These are phyloP conservation scores for Eimeria maxima DNA, from an alignment of 169 alveolate genomes.

Conservation along the genomic window DNA sequence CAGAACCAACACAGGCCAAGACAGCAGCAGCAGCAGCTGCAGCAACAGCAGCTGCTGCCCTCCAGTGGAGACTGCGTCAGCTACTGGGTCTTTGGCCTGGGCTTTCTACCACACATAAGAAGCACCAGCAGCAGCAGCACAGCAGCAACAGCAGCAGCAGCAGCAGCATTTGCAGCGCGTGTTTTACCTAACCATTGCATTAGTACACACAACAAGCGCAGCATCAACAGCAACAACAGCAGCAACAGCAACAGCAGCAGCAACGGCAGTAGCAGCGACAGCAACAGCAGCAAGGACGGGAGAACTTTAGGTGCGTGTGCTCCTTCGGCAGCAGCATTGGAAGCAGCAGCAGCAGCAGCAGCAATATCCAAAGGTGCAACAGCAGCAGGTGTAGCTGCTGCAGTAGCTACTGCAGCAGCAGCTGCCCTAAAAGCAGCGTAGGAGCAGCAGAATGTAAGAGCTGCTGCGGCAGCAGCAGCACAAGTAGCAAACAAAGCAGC, in stretches of 20 bases:
- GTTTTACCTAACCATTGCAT: background rate
- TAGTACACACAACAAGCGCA: no score
- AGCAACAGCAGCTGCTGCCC: background rate
- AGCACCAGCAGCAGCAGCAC: constrained; percentile 21
- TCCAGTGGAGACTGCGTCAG: background rate
- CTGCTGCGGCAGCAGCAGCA: no score
- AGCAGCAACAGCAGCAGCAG: background rate
- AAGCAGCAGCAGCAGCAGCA: no score
- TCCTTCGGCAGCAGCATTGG: background rate
- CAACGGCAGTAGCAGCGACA: background rate
- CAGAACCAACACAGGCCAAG: no score
- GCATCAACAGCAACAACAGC: background rate
- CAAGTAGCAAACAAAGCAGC: background rate
- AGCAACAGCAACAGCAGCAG: background rate
- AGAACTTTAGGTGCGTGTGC: no score
- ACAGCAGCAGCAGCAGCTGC: background rate
- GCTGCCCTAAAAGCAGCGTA: no score
- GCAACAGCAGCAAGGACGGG: background rate
- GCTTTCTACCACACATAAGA: background rate
- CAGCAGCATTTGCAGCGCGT: background rate
- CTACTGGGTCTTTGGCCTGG: background rate
- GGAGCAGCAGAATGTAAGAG: no score
- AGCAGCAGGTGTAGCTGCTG: no score
- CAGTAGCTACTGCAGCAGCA: no score
- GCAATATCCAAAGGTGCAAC: no score